Percentiles rank a stretch among this genome's conserved stretches.
Evolutionary conservation across 495 filamentous ascomycete genomes (phyloP).

Genomic region (Talaromyces trachyspermus): DNA sequence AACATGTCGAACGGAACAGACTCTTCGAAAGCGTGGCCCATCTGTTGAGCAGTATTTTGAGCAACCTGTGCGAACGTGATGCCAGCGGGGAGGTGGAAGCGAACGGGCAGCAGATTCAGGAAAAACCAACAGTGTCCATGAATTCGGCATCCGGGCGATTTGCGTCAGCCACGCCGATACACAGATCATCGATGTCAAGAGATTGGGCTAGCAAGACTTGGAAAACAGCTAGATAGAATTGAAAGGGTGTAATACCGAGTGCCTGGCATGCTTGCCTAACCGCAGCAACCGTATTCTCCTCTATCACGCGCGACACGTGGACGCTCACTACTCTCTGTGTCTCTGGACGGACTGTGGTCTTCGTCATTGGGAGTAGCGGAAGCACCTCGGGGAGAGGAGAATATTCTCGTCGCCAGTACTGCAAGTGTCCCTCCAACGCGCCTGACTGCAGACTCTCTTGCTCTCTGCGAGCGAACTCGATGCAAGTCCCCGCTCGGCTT

Average conservation of each 20-base stretch:
- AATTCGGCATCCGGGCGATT: constrained; percentile 20
- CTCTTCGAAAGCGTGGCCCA: neutral
- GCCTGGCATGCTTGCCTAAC: constrained; percentile 2
- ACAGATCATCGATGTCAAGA: constrained; percentile 1
- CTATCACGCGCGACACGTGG: constrained; percentile 5
- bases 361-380: constrained; percentile 5
- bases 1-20: constrained; percentile 37
- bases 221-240: constrained; percentile 25
- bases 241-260: constrained; percentile 20
- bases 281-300: constrained; percentile 1
- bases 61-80: neutral
- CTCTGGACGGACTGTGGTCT: constrained; percentile 7
- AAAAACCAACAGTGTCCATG: constrained; percentile 20
- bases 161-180: constrained; percentile 35
- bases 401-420: neutral
- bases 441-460: no score
- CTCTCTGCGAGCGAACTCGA: no score
- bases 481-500: no score
- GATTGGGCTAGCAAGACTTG: constrained; percentile 2
- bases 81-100: constrained; percentile 13
- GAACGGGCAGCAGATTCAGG: constrained; percentile 37
- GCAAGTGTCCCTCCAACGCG: no score
- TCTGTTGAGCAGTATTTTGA: neutral
- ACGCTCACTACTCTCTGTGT: constrained; percentile 3
- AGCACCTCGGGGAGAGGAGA: constrained; percentile 3